Base-by-base conservation (phyloP, 2,329 filamentous ascomycete genomes). In the Exophiala aquamarina region DNA sequence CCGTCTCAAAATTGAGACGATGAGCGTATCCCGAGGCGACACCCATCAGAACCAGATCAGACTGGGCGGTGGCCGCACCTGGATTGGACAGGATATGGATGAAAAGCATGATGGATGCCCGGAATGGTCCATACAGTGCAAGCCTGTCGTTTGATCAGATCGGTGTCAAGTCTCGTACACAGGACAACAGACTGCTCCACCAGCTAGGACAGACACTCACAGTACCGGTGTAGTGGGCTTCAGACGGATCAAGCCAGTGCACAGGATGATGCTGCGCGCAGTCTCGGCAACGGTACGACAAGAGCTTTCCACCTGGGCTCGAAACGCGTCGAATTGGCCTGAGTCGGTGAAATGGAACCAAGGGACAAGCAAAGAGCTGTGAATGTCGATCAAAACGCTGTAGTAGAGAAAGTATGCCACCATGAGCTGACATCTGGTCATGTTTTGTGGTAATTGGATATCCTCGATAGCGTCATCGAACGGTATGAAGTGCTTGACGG, bases 391-490 rank as follows among this genome's bases (percentile, higher is more conserved):
- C 37, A 41, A 41, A 4, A 41, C 37, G 14, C 37, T 29, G 14
- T 41, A 41, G n/a, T 41, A 41, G 2, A 41, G 37, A 41, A 41
- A 41, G 23, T 41, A 41, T n/a, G 13, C 20, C 37, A 41, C 14
- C 10, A 41, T 41, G 19, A 41, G 37, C 20, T 28, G 20, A 28
- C 3, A 41, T 17, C n/a, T 41, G 37, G 37, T 41, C 37, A 41
- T 41, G 37, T n/a, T 41, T 17, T 2, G 37, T 41, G 37, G 37
- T 17, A 41, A 11, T 11, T 41, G 20, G 19, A 29, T 13, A 41
- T 41, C 37, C 11, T 40, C 37, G 37, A 40, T 23, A 11, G 17
- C 37, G 13, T 40, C 37, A 13, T 41, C 37, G 20, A 41, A 28
- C 20, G 37, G 14, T n/a, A 41, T 41, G 32, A 34, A 7, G 17